Evolutionary conservation across 2,329 filamentous ascomycete species (phyloP).

Genomic region (Helotiales sp.): DNA sequence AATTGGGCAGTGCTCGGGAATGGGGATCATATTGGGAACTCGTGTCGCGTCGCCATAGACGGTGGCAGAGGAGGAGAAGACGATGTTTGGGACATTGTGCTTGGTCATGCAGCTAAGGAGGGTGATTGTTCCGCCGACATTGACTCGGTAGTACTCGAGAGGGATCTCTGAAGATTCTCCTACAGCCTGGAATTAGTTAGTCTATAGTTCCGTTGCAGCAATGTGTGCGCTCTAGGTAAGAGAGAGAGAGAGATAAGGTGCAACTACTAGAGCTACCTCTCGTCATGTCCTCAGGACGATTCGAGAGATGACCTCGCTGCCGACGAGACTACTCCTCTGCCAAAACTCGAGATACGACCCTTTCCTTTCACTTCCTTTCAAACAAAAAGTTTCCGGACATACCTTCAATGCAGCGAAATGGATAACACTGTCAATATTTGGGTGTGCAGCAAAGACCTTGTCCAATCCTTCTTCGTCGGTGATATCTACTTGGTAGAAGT

Average conservation of each 20-base stretch:
- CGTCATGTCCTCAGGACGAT: no score
- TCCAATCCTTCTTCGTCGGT: constrained; percentile 83
- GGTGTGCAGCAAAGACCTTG: constrained; percentile 83
- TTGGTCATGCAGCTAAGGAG: constrained; percentile 85
- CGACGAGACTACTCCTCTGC: no score
- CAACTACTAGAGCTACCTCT: no score
- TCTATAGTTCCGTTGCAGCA: constrained; percentile 4
- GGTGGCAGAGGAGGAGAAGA: constrained; percentile 97
- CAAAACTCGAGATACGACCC: no score
- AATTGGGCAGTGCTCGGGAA: constrained; percentile 94
- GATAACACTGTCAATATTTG: constrained; percentile 95
- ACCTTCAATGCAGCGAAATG: constrained; percentile 98
- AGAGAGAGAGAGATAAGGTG: no score
- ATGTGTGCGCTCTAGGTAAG: no score
- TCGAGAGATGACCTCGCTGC: no score
- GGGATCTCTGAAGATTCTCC: constrained; percentile 93
- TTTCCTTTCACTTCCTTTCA: no score
- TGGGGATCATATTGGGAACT: constrained; percentile 97
- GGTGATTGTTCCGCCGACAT: constrained; percentile 87
- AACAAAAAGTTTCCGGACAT: no score
- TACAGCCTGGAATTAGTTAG: constrained; percentile 65
- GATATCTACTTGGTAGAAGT: constrained; percentile 84
- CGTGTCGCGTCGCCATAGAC: constrained; percentile 98
- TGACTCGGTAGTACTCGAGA: constrained; percentile 96
- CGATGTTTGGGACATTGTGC: constrained; percentile 92